phyloP scores from a whole-genome alignment of 2,329 filamentous ascomycete genomes.

The Monosporascus sp. region DNA sequence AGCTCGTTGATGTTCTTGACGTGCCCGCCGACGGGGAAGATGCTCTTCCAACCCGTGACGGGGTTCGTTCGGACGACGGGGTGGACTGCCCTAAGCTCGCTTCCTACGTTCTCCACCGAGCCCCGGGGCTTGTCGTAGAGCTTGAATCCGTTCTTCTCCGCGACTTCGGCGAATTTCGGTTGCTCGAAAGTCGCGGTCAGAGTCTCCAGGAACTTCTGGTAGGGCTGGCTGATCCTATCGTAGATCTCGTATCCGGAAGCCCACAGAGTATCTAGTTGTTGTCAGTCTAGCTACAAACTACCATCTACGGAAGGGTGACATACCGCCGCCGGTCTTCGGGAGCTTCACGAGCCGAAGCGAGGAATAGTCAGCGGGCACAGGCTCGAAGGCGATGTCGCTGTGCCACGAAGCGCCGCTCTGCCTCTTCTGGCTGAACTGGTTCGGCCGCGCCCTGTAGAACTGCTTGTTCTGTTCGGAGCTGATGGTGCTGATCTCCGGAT shows the following conservation, averaged over 20 bases:
- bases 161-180: slow-evolving; percentile 46
- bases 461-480: slow-evolving; percentile 50
- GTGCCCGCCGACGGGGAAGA: slow-evolving; percentile 30
- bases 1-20: slow-evolving; percentile 49
- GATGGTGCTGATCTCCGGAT: slow-evolving; percentile 53
- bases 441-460: slow-evolving; percentile 44
- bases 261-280: slow-evolving; percentile 32
- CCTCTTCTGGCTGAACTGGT: slow-evolving; percentile 17
- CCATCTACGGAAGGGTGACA: slow-evolving; percentile 11
- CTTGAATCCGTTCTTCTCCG: slow-evolving; percentile 40
- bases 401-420: slow-evolving; percentile 44
- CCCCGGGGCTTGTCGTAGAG: slow-evolving; percentile 42
- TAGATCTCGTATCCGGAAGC: slow-evolving; percentile 49
- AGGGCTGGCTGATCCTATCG: slow-evolving; percentile 45
- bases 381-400: slow-evolving; percentile 50
- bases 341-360: slow-evolving; percentile 45
- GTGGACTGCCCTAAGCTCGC: slow-evolving; percentile 43
- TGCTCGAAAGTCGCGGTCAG: slow-evolving; percentile 46
- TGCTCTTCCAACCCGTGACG: slow-evolving; percentile 53
- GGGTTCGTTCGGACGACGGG: slow-evolving; percentile 56
- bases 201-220: slow-evolving; percentile 41
- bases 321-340: slow-evolving; percentile 38
- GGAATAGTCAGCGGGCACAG: slow-evolving; percentile 48
- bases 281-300: neutral
- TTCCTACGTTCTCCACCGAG: slow-evolving; percentile 52